Conservation (phyloP, 1,284 basidiomycete genomes). For the Lentinula novae-zelandiae region DNA sequence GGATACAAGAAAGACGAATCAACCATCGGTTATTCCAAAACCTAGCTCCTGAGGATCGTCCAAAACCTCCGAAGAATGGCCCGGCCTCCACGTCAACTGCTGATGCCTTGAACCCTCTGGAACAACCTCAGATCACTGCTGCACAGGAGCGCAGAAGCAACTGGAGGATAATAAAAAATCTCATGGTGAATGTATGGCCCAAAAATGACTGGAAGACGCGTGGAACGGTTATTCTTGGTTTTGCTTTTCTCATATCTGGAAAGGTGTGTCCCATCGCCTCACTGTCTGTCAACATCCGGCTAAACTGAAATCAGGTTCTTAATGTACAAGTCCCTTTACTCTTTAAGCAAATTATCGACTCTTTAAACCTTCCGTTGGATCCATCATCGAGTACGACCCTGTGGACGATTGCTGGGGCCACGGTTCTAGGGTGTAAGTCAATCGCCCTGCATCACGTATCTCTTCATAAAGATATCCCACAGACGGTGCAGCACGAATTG, state of each 20-base stretch:
- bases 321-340: constrained; percentile 98
- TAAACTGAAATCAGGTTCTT: constrained; percentile 48
- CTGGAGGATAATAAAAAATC: constrained; percentile 61
- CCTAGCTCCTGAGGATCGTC: not conserved
- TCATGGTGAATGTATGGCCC: constrained; percentile 73
- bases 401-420: constrained; percentile 87
- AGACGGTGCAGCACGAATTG: constrained; percentile 92
- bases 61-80: not conserved
- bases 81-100: not conserved
- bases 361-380: constrained; percentile 70
- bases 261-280: constrained; percentile 56
- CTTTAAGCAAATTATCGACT: constrained; percentile 91
- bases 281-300: constrained; percentile 1
- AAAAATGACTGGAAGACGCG: constrained; percentile 72
- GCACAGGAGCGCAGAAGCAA: constrained; percentile 51
- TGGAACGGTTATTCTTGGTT: constrained; percentile 79
- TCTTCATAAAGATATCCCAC: not conserved
- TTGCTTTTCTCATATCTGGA: constrained; percentile 78
- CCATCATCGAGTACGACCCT: constrained; percentile 78
- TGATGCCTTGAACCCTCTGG: not conserved
- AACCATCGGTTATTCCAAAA: not conserved
- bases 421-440: constrained; percentile 85
- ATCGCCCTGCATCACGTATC: not conserved
- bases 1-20: not conserved
- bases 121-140: not conserved